These are phyloP conservation scores for Ogataea thermomethanolica DNA, from an alignment of 805 yeast genomes.

Conservation along the genomic window DNA sequence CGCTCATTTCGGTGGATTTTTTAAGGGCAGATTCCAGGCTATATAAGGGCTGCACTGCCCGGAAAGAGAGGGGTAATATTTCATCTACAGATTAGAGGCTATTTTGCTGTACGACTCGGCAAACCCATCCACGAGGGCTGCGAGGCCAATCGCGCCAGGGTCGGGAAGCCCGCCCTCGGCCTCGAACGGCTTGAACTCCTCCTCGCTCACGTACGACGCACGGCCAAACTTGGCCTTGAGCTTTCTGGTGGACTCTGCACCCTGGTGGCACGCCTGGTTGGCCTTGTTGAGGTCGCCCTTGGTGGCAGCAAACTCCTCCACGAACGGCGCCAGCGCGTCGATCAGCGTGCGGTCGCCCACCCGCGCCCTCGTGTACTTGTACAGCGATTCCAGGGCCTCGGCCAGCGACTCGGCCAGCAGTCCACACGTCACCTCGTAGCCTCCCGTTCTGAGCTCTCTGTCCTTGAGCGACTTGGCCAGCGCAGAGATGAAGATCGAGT, in stretches of 20 bases:
- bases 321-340: conserved; percentile 87
- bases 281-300: conserved; percentile 55
- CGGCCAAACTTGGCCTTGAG: conserved; percentile 88
- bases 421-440: conserved; percentile 30
- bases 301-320: conserved; percentile 51
- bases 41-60: conserved; percentile 4
- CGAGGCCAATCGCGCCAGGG: conserved; percentile 92
- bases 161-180: conserved; percentile 80
- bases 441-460: conserved; percentile 34
- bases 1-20: not conserved
- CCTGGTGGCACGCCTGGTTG: conserved; percentile 62
- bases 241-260: conserved; percentile 72
- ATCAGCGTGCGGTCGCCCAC: conserved; percentile 85
- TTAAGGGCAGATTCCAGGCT: not conserved
- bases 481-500: conserved; percentile 80
- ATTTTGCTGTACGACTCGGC: conserved; percentile 25
- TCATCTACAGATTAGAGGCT: conserved; percentile 15
- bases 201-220: conserved; percentile 80
- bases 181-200: conserved; percentile 46
- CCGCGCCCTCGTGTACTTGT: conserved; percentile 85
- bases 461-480: conserved; percentile 52
- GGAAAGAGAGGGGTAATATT: not conserved
- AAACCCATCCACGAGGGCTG: conserved; percentile 33
- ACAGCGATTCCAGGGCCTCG: conserved; percentile 67
- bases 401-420: conserved; percentile 48